Base-by-base conservation (phyloP, 2,329 filamentous ascomycete genomes). In the Colletotrichum falcatum region DNA sequence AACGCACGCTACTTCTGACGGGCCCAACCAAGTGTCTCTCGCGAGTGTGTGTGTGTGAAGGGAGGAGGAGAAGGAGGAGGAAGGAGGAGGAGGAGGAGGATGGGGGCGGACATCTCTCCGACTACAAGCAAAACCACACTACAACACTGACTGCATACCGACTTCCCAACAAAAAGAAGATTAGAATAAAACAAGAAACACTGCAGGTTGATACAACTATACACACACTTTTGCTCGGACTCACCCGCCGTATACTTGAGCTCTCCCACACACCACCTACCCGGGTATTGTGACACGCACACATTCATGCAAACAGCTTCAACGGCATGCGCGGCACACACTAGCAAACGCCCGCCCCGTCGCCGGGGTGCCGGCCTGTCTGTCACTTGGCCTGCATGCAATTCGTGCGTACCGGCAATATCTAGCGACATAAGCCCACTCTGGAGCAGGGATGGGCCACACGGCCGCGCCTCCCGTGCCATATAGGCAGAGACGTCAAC, bases 151-250 rank as follows among this genome's bases (percentile, higher is more conserved):
- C 28, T 23, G 23, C 51, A 14, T 14, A 26, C 16, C 58, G 16
- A 9, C 42, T 23, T 60, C 58, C 42, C 58, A 60, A 60, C 42
- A 60, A 60, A 60, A 60, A 44, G 14, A 26, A 23, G 18, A 9
- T n/a, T n/a, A 20, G 12, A 60, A 60, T 28, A 48, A 60, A 48
- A 60, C 33, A 30, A 26, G 26, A 33, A 5, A 11, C 1, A 2
- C 18, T 2, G 23, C 18, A 26, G 28, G 49, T 46, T 46, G 9
- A 20, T 33, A 30, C 49, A 33, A n/a, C 49, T 14, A n/a, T 28
- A 51, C 26, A 20, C 42, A 51, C 48, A 2, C 14, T 11, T 49
- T 51, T 16, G 23, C 7, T 28, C 48, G 48, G 48, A 18, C 48
- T 51, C 26, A 51, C 48, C 48, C 26, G 14, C 30, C 26, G 14